Base-by-base conservation (phyloP, 2,329 filamentous ascomycete species). In the Colletotrichum endophyticum region DNA sequence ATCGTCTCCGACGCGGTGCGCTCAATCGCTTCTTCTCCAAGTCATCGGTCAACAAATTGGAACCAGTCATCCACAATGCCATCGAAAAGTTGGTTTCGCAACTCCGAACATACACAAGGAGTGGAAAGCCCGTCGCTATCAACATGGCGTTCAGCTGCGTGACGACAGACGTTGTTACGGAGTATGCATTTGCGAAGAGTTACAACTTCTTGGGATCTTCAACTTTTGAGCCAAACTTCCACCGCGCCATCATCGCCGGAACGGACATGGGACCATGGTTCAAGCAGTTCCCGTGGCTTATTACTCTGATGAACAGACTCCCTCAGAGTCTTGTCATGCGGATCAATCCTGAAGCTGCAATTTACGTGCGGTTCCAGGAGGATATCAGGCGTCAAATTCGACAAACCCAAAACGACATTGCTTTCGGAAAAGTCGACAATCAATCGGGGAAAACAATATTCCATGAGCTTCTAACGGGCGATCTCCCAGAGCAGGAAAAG, bases 61-160 rank as follows among this genome's bases (percentile, higher is more conserved):
- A 57, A 11, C 53, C 53, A 12, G n/a, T 57, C 53, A 25, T 56
- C 16, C 49, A 56, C 49, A n/a, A 56, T 25, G 49, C 49, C n/a
- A n/a, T 56, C 49, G 49, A 56, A n/a, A n/a, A 56, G 49, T 8
- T 56, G 19, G 49, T 56, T 56, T 56, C 49, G n/a, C 49, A 56
- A 8, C 49, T 56, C 49, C 3, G 49, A n/a, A 56, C 49, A n/a
- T 11, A 56, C 49, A 8, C n/a, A 13, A n/a, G 19, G 16, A 56
- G 49, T n/a, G 19, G 49, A 56, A 56, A 9, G 7, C 78, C 82
- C 59, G 82, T 84, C 70, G 83, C 83, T 78, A 83, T 76, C 79
- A 82, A 68, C 82, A 84, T 67, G 82, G 79, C 70, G 76, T 83
- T 63, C 82, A 67, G 67, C 6, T n/a, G 30, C n/a, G 19, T 66